phyloP scores from a whole-genome alignment of 1,284 basidiomycete genomes.

The Macrocystidia cucumis region DNA sequence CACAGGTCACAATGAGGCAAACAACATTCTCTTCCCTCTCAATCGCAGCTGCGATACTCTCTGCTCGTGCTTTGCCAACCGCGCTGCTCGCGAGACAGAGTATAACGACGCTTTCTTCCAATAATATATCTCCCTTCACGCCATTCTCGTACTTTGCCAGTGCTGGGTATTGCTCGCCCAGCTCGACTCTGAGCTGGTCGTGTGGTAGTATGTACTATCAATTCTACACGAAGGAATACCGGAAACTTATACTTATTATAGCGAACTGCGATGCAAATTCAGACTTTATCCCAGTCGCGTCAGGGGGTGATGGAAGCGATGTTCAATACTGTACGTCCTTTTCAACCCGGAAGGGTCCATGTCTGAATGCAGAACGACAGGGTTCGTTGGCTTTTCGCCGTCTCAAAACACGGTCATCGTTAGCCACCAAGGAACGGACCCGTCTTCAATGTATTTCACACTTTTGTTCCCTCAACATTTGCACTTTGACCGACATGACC shows the following conservation, averaged over 20 bases:
- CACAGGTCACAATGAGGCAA: too few species aligned
- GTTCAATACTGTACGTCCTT: constrained; percentile 25
- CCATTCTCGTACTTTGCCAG: constrained; percentile 24
- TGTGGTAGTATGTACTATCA: constrained; percentile 18
- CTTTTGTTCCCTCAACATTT: background rate
- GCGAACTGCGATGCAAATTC: constrained; percentile 27
- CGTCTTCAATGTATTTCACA: constrained; percentile 30
- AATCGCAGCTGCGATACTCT: too few species aligned
- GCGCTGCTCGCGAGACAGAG: constrained; percentile 3
- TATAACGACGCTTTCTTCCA: constrained; percentile 18
- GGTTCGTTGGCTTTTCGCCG: constrained; percentile 42
- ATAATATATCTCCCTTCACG: constrained; percentile 19
- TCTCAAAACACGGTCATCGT: constrained; percentile 33
- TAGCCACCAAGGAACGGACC: constrained; percentile 44
- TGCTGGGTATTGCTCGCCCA: constrained; percentile 23
- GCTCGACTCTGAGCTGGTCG: constrained; percentile 20
- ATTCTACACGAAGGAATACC: background rate
- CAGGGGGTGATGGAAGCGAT: constrained; percentile 30
- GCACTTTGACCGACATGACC: background rate
- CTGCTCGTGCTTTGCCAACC: background rate
- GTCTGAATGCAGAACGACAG: constrained; percentile 11
- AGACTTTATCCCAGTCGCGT: constrained; percentile 27
- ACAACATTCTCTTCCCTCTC: too few species aligned
- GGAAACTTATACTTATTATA: constrained; percentile 7
- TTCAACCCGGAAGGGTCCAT: background rate